Percentiles rank a stretch among this genome's conserved stretches.
These are phyloP conservation scores for Beauveria caledonica DNA, from an alignment of 2,329 filamentous ascomycete species.

Conservation along the genomic window DNA sequence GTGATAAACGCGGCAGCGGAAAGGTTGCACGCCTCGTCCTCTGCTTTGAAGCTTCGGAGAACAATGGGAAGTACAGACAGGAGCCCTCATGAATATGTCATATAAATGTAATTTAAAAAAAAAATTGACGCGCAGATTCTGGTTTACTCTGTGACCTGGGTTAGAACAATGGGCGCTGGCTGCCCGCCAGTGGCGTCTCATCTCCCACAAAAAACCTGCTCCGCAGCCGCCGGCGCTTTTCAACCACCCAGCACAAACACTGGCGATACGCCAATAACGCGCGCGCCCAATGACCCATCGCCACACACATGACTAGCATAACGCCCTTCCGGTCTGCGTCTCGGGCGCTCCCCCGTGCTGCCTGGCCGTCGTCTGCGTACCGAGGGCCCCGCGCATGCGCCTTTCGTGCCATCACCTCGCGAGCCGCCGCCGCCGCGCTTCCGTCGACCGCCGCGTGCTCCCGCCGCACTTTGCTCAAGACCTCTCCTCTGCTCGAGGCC, in stretches of 20 bases:
- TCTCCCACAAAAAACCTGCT: not conserved
- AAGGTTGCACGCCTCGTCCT: not conserved
- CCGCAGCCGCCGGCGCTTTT: not conserved
- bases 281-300: not conserved
- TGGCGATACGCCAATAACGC: not conserved
- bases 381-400: not conserved
- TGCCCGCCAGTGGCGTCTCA: not conserved
- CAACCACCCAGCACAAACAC: not conserved
- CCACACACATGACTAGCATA: not conserved
- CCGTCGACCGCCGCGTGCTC: not conserved
- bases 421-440: not conserved
- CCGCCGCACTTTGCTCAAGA: not conserved
- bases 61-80: not conserved
- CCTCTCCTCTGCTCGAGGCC: not conserved
- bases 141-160: too few relatives aligned
- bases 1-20: not conserved
- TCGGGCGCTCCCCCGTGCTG: not conserved
- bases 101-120: not conserved
- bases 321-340: not conserved
- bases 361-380: not conserved
- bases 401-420: not conserved
- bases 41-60: not conserved
- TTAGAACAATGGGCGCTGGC: not conserved
- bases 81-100: not conserved
- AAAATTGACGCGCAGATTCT: not conserved